Percentiles rank a stretch among this genome's conserved stretches.
Conservation (phyloP, 2,329 filamentous ascomycete species). For the Gaeumannomyces tritici region DNA sequence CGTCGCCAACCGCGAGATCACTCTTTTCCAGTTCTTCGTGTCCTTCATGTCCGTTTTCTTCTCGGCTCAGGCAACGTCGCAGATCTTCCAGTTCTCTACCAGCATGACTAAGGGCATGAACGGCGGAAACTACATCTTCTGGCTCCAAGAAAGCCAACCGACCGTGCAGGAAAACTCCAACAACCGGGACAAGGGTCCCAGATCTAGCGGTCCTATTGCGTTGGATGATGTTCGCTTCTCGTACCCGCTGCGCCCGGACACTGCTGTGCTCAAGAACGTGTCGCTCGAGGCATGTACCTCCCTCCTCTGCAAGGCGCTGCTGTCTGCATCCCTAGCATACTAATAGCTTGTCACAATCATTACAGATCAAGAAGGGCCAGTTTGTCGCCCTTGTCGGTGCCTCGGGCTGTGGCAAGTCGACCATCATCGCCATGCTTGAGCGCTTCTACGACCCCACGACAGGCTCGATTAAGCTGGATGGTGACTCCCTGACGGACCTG, state of each 20-base stretch:
- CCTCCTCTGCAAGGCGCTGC: background rate
- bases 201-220: conserved; percentile 4
- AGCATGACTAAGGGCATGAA: conserved; percentile 41
- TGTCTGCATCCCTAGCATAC: background rate
- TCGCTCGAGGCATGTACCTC: background rate
- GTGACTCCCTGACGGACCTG: conserved; percentile 15
- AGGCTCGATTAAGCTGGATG: conserved; percentile 32
- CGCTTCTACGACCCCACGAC: conserved; percentile 31
- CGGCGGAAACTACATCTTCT: conserved; percentile 40
- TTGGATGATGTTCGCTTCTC: background rate
- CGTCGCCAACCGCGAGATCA: conserved; percentile 25
- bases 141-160: conserved; percentile 21
- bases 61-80: conserved; percentile 28
- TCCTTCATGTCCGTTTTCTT: conserved; percentile 41
- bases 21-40: conserved; percentile 34
- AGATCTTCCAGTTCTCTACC: conserved; percentile 36
- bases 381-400: conserved; percentile 45
- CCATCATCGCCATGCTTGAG: conserved; percentile 43
- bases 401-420: conserved; percentile 53
- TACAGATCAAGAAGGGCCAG: conserved; percentile 31
- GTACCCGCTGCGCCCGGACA: conserved; percentile 21
- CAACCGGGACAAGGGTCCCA: conserved; percentile 18
- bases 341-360: background rate
- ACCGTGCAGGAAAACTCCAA: conserved; percentile 5
- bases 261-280: conserved; percentile 31